Evolutionary conservation across 75 land plant species (phyloP).

Genomic region (Cupressus sempervirens): DNA sequence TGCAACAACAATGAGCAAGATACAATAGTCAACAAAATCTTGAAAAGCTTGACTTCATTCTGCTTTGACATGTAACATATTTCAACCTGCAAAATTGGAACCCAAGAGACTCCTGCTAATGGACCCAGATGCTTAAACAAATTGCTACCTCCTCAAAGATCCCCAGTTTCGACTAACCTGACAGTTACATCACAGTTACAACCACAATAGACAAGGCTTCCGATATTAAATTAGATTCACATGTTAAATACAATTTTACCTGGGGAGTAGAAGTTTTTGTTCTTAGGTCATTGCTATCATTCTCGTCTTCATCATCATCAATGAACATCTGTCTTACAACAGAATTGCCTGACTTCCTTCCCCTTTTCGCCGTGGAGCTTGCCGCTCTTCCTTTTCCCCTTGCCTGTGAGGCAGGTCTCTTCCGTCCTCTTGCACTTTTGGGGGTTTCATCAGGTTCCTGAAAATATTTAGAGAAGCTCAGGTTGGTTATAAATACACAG

Average conservation of each 20-base stretch:
- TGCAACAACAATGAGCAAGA: no score
- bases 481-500: neutral
- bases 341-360: constrained; percentile 54
- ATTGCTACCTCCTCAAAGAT: constrained; percentile 37
- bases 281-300: constrained; percentile 50
- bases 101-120: neutral
- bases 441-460: constrained; percentile 48
- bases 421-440: constrained; percentile 37
- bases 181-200: neutral
- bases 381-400: constrained; percentile 59
- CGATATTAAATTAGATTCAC: neutral
- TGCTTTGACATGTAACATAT: neutral
- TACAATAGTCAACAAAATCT: neutral
- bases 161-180: constrained; percentile 56
- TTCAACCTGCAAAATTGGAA: neutral
- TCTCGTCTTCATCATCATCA: constrained; percentile 58
- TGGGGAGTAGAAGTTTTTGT: constrained; percentile 43
- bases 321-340: constrained; percentile 33
- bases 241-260: constrained; percentile 20
- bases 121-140: neutral
- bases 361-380: constrained; percentile 44
- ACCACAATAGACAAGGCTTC: neutral
- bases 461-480: neutral
- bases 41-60: neutral
- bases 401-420: constrained; percentile 70